Base-by-base conservation (phyloP, 768 basidiomycete genomes). In the Rhizopogon salebrosus region DNA sequence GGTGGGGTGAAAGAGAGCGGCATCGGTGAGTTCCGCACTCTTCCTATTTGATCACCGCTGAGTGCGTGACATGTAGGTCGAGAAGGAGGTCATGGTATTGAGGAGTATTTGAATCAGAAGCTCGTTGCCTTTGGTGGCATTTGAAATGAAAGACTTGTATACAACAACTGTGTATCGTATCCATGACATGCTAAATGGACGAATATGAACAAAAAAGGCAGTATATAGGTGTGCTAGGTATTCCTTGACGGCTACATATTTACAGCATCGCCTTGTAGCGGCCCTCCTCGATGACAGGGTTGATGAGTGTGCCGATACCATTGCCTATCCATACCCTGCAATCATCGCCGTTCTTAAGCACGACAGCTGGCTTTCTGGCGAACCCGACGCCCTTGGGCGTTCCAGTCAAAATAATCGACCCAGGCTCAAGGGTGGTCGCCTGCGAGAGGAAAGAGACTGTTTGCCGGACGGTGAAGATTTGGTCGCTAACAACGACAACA, bases 1-100 rank as follows among this genome's bases (percentile, higher is more conserved):
- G 93, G 94, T 22, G 93, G 93, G 7, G 72, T 95, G 43, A 93
- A 94, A 71, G 90, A 97, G 75, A 92, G 89, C 62, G 94, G 93
- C 11, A 65, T 85, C 14, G 78, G 76, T 78, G 52, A 50, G 77
- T 66, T 37, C 14, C 35, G 1, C 41, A 11, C 38, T 75, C 49
- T 3, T n/a, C 20, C n/a, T 14, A 10, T 24, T 41, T 42, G 9
- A 22, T 39, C 24, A 52, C 20, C 42, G 16, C 36, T 57, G 42
- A 52, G 56, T 27, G 13, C 27, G 42, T 45, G 31, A 34, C 23
- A 0, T 26, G 20, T 27, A 70, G 89, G 95, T 14, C 78, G 90
- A 31, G 94, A 95, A 63, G 95, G 95, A 6, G 80, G 83, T 1
- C 88, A 92, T 69, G 95, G 94, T 3, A 91, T 98, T 57, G 80